Evolutionary conservation across 2,329 filamentous ascomycete species (phyloP).

Genomic region (Botrytis byssoidea): DNA sequence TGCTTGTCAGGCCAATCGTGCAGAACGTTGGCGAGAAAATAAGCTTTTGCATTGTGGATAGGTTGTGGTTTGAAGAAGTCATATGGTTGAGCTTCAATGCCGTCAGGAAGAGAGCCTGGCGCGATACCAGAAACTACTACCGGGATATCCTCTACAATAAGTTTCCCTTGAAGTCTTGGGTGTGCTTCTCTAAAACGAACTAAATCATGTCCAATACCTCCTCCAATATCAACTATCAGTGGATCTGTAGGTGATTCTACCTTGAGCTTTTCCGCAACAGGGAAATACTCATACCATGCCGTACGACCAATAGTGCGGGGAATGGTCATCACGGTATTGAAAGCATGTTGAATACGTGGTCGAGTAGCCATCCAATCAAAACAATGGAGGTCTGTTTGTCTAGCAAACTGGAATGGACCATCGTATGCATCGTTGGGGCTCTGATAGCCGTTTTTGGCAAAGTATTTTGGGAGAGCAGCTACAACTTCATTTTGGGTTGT

Average conservation of each 20-base stretch:
- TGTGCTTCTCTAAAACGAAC: neutral
- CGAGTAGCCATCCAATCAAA: slow-evolving; percentile 26
- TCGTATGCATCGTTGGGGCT: slow-evolving; percentile 23
- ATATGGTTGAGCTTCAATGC: slow-evolving; percentile 4
- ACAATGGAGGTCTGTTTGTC: slow-evolving; percentile 21
- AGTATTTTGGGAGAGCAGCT: slow-evolving; percentile 21
- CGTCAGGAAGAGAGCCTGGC: neutral
- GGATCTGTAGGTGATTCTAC: slow-evolving; percentile 9
- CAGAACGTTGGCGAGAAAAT: slow-evolving; percentile 8
- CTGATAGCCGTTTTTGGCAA: slow-evolving; percentile 20
- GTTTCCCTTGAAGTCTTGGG: neutral
- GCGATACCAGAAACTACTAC: neutral
- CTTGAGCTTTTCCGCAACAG: slow-evolving; percentile 16
- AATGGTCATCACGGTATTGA: slow-evolving; percentile 25
- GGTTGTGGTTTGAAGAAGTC: slow-evolving; percentile 10
- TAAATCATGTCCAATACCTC: slow-evolving; percentile 18
- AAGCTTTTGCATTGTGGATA: slow-evolving; percentile 7
- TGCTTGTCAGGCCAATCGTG: slow-evolving; percentile 20
- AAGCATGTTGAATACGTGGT: slow-evolving; percentile 23
- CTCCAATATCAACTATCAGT: slow-evolving; percentile 22
- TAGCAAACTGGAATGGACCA: slow-evolving; percentile 24
- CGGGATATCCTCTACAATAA: slow-evolving; percentile 16
- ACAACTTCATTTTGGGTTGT: slow-evolving; percentile 20
- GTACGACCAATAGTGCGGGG: neutral
- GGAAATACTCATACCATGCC: slow-evolving; percentile 23